A percentile compares a stretch with the other conserved stretches of the same genome.
Conservation (phyloP, 805 yeast genomes). For the Metahyphopichia silvanorum region DNA sequence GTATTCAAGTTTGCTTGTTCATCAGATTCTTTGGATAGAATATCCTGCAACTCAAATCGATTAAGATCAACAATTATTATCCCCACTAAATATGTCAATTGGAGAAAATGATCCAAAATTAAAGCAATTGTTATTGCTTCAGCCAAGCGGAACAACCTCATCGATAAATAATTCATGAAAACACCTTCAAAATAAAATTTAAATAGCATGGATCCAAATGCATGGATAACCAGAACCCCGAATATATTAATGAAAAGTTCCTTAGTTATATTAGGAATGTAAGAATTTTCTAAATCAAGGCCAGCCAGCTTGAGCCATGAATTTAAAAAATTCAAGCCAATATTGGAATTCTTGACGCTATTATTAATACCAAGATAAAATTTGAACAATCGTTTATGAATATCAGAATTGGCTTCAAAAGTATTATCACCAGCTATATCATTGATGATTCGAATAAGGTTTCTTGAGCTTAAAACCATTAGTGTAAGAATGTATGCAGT, state of each 20-base stretch:
- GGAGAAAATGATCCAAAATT: constrained; percentile 58
- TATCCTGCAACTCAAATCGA: constrained; percentile 58
- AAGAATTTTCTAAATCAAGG: constrained; percentile 4
- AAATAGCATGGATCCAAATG: constrained; percentile 5
- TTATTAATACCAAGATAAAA: constrained; percentile 27
- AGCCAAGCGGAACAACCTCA: constrained; percentile 7
- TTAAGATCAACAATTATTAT: constrained; percentile 66
- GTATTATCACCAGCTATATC: constrained; percentile 23
- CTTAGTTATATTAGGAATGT: constrained; percentile 22
- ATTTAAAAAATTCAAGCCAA: constrained; percentile 5
- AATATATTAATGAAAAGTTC: constrained; percentile 16
- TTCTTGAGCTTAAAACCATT: constrained; percentile 27
- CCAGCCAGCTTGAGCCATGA: constrained; percentile 1
- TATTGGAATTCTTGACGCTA: constrained; percentile 1
- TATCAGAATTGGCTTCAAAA: constrained; percentile 12
- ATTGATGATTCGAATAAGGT: constrained; percentile 23
- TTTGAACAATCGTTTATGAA: constrained; percentile 24
- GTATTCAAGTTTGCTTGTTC: constrained; percentile 6
- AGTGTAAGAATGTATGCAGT: constrained; percentile 19
- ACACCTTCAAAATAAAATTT: constrained; percentile 11
- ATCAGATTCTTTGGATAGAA: constrained; percentile 21
- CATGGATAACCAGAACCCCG: constrained; percentile 9
- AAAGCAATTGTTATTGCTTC: constrained; percentile 38
- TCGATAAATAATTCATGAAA: constrained; percentile 8
- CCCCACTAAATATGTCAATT: constrained; percentile 61